Evolutionary conservation across 768 basidiomycete species (phyloP), one percentile per base, ranked within the genome.

Genomic region (Termitomyces sp.): DNA sequence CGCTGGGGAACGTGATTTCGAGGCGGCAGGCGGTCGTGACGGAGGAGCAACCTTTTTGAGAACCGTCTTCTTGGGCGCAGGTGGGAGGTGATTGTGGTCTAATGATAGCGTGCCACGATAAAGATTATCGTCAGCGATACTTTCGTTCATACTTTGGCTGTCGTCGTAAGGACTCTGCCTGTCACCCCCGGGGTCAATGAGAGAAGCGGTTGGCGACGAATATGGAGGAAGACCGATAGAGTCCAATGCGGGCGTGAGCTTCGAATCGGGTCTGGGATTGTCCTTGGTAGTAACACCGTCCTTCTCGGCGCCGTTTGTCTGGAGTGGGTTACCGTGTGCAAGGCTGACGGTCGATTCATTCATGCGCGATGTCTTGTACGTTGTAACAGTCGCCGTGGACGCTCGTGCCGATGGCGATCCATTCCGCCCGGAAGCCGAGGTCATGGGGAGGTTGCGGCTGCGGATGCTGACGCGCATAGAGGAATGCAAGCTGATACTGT

Each of bases 251-350:
- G 87, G 87, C 2, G 86, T 87, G 9, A 90, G 75, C 65, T 90
- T 90, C 5, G 87, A 90, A 62, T 91, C 89, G 2, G 88, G 88
- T 18, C 84, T 69, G 33, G 75, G 73, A 58, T 75, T 75, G n/a
- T 64, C 63, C 49, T 62, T 64, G 18, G 56, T 64, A 36, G 24
- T 52, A 36, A 59, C 64, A 67, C 68, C 59, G 9, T 67, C 65
- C 42, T 69, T 65, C 8, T 69, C 63, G 13, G 28, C 47, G 9
- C 60, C 59, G 18, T 57, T 54, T 22, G 26, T 34, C 37, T 51
- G 29, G 18, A 47, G 42, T n/a, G 51, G 62, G 7, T 45, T 55
- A 44, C 47, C 52, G 20, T 37, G 41, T 37, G 51, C 46, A 41
- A 57, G 68, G 36, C 64, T 64, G 10, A 72, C 48, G 4, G 49